Conservation (phyloP, 768 basidiomycete genomes). For the Floccularia luteovirens region DNA sequence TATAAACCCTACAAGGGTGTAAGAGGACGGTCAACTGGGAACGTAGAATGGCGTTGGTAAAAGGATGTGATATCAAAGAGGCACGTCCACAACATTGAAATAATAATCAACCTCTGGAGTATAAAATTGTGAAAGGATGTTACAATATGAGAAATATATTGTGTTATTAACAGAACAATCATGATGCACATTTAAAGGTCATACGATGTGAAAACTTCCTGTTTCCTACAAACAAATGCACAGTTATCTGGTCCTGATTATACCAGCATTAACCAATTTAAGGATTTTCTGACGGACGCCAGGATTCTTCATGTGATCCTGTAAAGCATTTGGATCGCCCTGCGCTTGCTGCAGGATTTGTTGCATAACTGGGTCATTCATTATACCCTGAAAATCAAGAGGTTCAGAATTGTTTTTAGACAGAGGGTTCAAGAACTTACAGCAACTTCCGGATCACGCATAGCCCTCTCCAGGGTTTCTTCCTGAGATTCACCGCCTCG, state of each 20-base stretch:
- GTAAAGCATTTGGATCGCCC: conserved; percentile 76
- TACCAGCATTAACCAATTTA: conserved; percentile 88
- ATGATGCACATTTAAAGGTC: no score
- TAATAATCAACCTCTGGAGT: no score
- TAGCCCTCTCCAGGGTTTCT: conserved; percentile 86
- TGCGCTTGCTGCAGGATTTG: conserved; percentile 94
- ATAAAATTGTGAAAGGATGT: no score
- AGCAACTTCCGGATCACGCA: conserved; percentile 95
- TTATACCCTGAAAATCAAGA: conserved; percentile 49
- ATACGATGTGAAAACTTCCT: no score
- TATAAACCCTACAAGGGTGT: conserved; percentile 95
- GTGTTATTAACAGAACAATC: no score
- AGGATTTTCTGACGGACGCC: conserved; percentile 72
- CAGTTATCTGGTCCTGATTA: conserved; percentile 77
- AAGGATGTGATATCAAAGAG: neutral
- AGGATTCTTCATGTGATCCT: conserved; percentile 96
- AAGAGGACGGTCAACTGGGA: conserved; percentile 56
- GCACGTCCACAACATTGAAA: neutral
- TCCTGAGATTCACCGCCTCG: conserved; percentile 85
- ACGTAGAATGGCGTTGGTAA: conserved; percentile 64
- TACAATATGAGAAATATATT: no score
- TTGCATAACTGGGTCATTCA: conserved; percentile 91
- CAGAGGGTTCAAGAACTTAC: conserved; percentile 33
- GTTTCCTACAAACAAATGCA: no score
- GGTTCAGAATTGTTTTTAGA: neutral